Evolutionary conservation across 2,329 filamentous ascomycete genomes (phyloP).

Genomic region (Pseudomassariella vexata): DNA sequence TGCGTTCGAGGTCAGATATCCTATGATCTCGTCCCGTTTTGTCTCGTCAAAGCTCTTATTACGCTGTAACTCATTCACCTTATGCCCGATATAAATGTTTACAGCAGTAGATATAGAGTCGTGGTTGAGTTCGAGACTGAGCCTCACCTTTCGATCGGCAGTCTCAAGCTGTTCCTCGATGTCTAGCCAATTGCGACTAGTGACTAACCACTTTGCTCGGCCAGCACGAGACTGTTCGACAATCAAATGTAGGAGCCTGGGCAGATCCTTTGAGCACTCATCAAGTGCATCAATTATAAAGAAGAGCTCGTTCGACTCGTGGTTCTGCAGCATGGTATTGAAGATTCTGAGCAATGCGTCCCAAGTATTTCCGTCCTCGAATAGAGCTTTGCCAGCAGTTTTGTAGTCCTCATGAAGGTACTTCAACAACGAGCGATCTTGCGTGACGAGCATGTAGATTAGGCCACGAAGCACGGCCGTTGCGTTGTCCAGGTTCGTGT

Average conservation of each 20-base stretch:
- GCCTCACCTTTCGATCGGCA: constrained; percentile 13
- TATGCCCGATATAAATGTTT: constrained; percentile 26
- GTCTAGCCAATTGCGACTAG: constrained; percentile 32
- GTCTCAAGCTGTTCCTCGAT: constrained; percentile 27
- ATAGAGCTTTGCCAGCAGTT: constrained; percentile 21
- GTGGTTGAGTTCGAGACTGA: constrained; percentile 32
- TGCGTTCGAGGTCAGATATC: constrained; percentile 17
- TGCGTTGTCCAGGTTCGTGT: constrained; percentile 19
- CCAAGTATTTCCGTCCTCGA: constrained; percentile 32
- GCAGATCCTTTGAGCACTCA: constrained; percentile 29
- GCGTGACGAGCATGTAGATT: constrained; percentile 20
- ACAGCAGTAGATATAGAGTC: constrained; percentile 28
- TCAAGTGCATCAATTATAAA: constrained; percentile 42
- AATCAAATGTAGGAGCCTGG: constrained; percentile 30
- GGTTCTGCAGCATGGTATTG: constrained; percentile 30
- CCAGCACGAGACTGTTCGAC: constrained; percentile 15
- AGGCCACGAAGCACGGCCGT: constrained; percentile 25
- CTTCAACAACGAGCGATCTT: constrained; percentile 22
- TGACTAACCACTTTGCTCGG: constrained; percentile 39
- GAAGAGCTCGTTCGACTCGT: constrained; percentile 20
- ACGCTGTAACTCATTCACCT: constrained; percentile 15
- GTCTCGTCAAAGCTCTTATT: not conserved
- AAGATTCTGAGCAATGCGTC: constrained; percentile 32
- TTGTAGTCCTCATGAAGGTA: constrained; percentile 28
- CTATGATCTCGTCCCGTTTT: not conserved